These are phyloP conservation scores for Mycena alexandri DNA, from an alignment of 768 basidiomycete genomes.

Conservation along the genomic window DNA sequence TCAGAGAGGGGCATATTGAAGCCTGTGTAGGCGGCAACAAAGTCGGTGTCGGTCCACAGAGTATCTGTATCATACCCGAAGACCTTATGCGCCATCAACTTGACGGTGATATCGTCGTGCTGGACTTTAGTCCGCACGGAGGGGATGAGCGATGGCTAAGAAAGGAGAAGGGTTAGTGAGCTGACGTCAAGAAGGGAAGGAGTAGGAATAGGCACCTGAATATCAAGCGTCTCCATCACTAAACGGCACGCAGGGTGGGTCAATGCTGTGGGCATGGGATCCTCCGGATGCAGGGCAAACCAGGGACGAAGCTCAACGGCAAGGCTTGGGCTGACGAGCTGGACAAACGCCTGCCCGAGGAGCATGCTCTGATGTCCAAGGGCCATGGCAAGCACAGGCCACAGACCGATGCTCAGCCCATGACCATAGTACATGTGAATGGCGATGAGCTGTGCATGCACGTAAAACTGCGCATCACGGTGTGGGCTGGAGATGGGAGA, in stretches of 20 bases:
- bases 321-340: not conserved
- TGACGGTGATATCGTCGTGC: constrained; percentile 4
- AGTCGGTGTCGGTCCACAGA: not conserved
- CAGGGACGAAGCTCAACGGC: not conserved
- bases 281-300: not conserved
- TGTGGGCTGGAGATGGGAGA: not conserved
- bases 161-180: too few relatives aligned
- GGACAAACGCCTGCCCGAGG: not conserved
- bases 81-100: not conserved
- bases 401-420: not conserved
- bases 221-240: constrained; percentile 1
- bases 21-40: not conserved
- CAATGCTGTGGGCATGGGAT: not conserved
- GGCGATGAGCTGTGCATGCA: not conserved
- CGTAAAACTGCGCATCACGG: not conserved
- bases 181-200: not conserved
- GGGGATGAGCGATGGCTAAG: not conserved
- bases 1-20: not conserved
- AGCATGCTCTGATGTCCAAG: constrained; percentile 6
- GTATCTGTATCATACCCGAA: not conserved
- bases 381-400: not conserved
- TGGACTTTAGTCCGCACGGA: not conserved
- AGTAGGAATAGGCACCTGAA: not conserved
- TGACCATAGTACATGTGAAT: constrained; percentile 6
- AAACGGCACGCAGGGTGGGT: not conserved